Conservation (phyloP, 2,329 filamentous ascomycete genomes). For the Pseudogymnoascus sp. region DNA sequence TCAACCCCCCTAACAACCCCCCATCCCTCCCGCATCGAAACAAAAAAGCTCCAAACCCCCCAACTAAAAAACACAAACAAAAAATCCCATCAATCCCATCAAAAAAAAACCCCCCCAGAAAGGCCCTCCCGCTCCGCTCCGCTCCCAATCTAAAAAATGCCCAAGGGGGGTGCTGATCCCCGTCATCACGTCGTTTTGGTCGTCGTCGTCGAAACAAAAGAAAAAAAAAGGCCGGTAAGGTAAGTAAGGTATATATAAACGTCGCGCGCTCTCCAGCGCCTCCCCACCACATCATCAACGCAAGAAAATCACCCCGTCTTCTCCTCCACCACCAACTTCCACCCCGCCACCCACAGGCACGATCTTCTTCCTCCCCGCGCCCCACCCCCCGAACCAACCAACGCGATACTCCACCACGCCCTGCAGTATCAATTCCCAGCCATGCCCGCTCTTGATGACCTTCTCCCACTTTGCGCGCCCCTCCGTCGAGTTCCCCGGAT, state of each 20-base stretch:
- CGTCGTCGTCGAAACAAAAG: background rate
- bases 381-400: constrained; percentile 37
- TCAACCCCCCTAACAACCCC: background rate
- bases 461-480: constrained; percentile 84
- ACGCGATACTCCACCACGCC: constrained; percentile 73
- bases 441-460: constrained; percentile 65
- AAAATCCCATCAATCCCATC: background rate
- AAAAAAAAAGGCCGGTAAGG: background rate
- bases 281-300: background rate
- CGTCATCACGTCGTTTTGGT: background rate
- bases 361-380: background rate
- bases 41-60: background rate
- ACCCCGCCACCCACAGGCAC: background rate
- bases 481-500: constrained; percentile 83
- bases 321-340: background rate
- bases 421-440: constrained; percentile 87
- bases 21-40: background rate
- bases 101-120: background rate
- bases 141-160: background rate
- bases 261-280: background rate
- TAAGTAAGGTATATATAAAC: background rate
- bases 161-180: background rate
- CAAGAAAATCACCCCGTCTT: background rate
- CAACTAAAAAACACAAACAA: background rate
- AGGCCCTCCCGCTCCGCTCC: background rate